Percentiles rank a stretch among this genome's conserved stretches.
phyloP scores from a whole-genome alignment of 108 stramenopile genomes.

The Epithemia pelagica region DNA sequence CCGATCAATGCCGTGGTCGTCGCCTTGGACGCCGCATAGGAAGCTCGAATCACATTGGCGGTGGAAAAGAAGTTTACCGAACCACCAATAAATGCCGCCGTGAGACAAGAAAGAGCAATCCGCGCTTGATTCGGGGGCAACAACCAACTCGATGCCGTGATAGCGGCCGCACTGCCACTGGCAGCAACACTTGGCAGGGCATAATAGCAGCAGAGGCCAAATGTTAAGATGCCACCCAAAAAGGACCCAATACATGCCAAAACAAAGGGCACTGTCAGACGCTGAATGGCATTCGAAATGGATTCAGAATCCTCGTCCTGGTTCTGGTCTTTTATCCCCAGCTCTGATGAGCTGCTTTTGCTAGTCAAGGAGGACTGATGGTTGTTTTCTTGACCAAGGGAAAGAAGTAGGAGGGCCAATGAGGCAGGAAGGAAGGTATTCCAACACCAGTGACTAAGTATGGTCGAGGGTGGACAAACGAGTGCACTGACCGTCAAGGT shows the following conservation, averaged over 20 bases:
- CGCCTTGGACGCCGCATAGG: background rate
- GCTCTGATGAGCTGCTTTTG: background rate
- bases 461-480: slow-evolving; percentile 41
- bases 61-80: slow-evolving; percentile 69
- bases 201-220: slow-evolving; percentile 13
- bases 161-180: background rate
- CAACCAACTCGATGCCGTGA: background rate
- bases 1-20: slow-evolving; percentile 26
- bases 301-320: no score
- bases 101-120: slow-evolving; percentile 52
- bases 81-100: slow-evolving; percentile 68
- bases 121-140: slow-evolving; percentile 18
- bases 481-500: slow-evolving; percentile 40
- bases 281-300: slow-evolving; percentile 10
- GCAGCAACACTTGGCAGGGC: slow-evolving; percentile 10
- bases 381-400: background rate
- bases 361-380: background rate
- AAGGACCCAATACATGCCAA: slow-evolving; percentile 53
- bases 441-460: slow-evolving; percentile 66
- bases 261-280: slow-evolving; percentile 46
- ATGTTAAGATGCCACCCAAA: slow-evolving; percentile 48
- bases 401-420: slow-evolving; percentile 47
- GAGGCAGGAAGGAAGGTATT: slow-evolving; percentile 52
- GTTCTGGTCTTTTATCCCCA: background rate
- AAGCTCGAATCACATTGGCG: slow-evolving; percentile 24